A percentile compares a stretch with the other conserved stretches of the same genome.
Conservation (phyloP, 1,284 basidiomycete genomes). For the Cutaneotrichosporon mucoides region DNA sequence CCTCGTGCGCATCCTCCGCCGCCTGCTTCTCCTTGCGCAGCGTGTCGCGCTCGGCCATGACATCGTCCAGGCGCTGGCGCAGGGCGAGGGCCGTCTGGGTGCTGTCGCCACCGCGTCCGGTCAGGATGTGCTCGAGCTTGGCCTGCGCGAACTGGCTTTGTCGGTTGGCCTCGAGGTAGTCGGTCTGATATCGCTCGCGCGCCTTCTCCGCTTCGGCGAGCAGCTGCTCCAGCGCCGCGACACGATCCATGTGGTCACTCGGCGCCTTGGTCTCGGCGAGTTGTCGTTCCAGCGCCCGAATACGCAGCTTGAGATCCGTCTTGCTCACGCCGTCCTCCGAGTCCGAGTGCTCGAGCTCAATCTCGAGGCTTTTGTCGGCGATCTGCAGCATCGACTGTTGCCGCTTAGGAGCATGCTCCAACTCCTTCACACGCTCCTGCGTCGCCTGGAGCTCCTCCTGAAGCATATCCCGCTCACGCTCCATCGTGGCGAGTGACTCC, state of each 20-base stretch:
- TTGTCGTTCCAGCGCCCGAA: constrained; percentile 77
- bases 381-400: constrained; percentile 11
- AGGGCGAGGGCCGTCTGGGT: constrained; percentile 82
- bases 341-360: constrained; percentile 51
- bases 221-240: constrained; percentile 81
- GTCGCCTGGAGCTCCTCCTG: constrained; percentile 81
- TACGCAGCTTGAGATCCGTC: constrained; percentile 68
- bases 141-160: constrained; percentile 75
- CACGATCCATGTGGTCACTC: constrained; percentile 52
- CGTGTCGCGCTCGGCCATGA: constrained; percentile 72
- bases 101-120: constrained; percentile 73
- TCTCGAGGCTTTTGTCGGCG: constrained; percentile 40
- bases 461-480: constrained; percentile 69
- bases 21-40: constrained; percentile 57
- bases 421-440: constrained; percentile 84
- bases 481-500: constrained; percentile 58
- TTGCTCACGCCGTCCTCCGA: constrained; percentile 67
- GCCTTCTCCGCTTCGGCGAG: constrained; percentile 85
- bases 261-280: constrained; percentile 62
- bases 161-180: constrained; percentile 79
- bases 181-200: constrained; percentile 82
- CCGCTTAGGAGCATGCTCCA: constrained; percentile 58
- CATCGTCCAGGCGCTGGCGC: constrained; percentile 79
- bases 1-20: constrained; percentile 59
- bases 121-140: constrained; percentile 81